Conservation (phyloP, 2,329 filamentous ascomycete species). For the Trichocomaceae sp. region DNA sequence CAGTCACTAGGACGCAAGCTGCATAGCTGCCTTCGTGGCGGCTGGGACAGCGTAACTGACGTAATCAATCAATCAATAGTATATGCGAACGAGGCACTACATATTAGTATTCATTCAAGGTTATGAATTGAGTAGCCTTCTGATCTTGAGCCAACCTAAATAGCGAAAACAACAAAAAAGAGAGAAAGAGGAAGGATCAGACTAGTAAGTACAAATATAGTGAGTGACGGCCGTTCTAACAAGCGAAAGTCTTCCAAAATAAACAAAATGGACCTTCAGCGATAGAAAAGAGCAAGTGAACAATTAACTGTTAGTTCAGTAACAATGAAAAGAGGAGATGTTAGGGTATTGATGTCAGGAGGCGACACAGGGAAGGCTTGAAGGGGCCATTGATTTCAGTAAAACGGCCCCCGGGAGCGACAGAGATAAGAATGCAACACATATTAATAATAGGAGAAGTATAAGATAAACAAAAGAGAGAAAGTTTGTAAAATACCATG, state of each 20-base stretch:
- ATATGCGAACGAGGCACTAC: no score
- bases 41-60: no score
- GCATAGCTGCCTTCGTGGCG: no score
- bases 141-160: neutral
- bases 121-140: neutral
- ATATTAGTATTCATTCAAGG: neutral
- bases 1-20: no score
- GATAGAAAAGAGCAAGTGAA: neutral
- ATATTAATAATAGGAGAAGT: conserved; percentile 5
- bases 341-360: neutral
- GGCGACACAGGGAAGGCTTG: neutral
- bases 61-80: no score
- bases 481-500: conserved; percentile 8
- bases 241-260: neutral
- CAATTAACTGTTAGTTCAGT: neutral
- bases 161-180: neutral
- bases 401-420: neutral
- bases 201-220: conserved; percentile 7
- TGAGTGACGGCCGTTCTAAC: conserved; percentile 12
- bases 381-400: neutral
- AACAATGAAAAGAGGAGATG: neutral
- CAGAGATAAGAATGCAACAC: neutral
- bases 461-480: conserved; percentile 9
- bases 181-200: neutral
- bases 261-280: neutral